phyloP scores from a whole-genome alignment of 208 protist genomes.

The Acanthamoeba culbertsoni region DNA sequence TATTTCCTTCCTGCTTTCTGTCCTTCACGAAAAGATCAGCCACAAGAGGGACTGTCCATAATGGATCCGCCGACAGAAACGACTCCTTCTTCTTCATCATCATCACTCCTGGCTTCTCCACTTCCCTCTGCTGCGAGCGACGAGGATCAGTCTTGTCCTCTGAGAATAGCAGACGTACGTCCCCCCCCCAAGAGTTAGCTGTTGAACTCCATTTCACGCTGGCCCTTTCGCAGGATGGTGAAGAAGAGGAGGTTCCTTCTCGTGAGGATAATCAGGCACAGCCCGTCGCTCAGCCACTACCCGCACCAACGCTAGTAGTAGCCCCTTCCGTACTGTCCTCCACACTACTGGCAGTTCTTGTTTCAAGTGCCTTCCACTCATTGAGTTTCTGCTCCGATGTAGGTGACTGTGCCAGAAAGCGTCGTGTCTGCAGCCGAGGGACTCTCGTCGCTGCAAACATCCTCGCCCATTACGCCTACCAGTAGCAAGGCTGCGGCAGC shows the following conservation, averaged over 20 bases:
- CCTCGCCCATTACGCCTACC: neutral
- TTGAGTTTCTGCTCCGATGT: too few species aligned
- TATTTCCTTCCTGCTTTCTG: too few species aligned
- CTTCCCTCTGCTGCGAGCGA: neutral
- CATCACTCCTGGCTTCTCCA: neutral
- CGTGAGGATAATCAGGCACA: too few species aligned
- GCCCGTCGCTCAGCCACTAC: neutral
- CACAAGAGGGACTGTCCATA: too few species aligned
- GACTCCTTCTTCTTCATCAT: too few species aligned
- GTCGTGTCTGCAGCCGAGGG: neutral
- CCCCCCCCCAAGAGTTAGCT: neutral
- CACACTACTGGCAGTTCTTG: too few species aligned
- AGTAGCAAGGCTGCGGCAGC: neutral
- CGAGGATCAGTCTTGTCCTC: neutral
- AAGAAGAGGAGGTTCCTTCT: neutral
- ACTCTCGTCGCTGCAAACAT: neutral
- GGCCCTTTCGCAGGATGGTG: neutral
- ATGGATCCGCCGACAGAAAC: too few species aligned
- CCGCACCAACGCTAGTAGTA: neutral
- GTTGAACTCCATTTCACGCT: neutral
- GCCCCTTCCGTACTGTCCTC: too few species aligned
- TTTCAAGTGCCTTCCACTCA: too few species aligned
- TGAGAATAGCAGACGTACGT: neutral
- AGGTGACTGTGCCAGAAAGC: neutral
- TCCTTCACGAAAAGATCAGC: too few species aligned